Evolutionary conservation across 768 basidiomycete species (phyloP).

Genomic region (Mrakia gelida): DNA sequence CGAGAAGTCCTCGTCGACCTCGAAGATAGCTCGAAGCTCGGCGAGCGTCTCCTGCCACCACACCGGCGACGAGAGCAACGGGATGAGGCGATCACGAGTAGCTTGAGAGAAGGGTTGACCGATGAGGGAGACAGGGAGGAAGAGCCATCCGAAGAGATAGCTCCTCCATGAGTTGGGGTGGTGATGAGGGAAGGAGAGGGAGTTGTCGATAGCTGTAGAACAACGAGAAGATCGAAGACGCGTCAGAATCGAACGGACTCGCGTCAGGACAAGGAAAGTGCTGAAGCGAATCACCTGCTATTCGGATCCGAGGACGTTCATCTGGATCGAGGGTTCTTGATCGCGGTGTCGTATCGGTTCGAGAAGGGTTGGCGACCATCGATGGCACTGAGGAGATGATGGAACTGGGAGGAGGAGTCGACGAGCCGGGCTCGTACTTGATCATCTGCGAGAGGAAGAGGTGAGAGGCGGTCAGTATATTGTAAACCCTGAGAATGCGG

Average conservation of each 20-base stretch:
- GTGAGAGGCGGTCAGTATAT: too few relatives aligned
- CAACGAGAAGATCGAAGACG: background rate
- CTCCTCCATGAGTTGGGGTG: constrained; percentile 73
- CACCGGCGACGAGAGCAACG: constrained; percentile 69
- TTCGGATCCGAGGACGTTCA: background rate
- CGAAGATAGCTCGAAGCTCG: constrained; percentile 50
- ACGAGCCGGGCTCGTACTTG: constrained; percentile 6
- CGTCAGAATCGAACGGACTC: too few relatives aligned
- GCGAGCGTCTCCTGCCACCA: constrained; percentile 91
- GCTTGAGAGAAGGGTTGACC: constrained; percentile 68
- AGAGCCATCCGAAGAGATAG: constrained; percentile 85
- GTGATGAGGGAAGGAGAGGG: constrained; percentile 84
- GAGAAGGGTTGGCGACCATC: background rate
- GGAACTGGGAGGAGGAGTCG: background rate
- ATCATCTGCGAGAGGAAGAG: constrained; percentile 21
- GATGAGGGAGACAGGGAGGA: constrained; percentile 60
- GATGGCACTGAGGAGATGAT: constrained; percentile 4
- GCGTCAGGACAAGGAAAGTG: too few relatives aligned
- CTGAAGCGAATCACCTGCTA: background rate
- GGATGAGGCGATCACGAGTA: constrained; percentile 75
- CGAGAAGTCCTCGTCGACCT: constrained; percentile 22
- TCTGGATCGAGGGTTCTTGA: background rate
- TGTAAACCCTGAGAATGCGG: too few relatives aligned
- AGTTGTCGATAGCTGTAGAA: constrained; percentile 73
- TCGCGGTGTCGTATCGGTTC: background rate